Evolutionary conservation across 2,329 filamentous ascomycete genomes (phyloP), one percentile per base, ranked within the genome.

Genomic region (Fusarium sp.): DNA sequence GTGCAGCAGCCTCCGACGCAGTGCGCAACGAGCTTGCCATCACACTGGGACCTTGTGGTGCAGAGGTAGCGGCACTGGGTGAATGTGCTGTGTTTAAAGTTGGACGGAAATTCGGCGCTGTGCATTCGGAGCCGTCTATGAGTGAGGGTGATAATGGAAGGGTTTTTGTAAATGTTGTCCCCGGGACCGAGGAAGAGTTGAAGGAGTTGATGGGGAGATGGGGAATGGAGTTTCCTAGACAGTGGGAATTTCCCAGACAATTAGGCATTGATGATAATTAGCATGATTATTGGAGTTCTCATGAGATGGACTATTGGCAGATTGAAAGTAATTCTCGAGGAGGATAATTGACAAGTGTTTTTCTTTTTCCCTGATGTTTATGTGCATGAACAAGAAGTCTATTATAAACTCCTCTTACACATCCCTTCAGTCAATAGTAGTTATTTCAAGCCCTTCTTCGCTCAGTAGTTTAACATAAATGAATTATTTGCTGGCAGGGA

Each of bases 111-210:
- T 60, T 72, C 4, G 84, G 84, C 4, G 82, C 82, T 0, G 76
- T 85, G 10, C 82, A 85, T 59, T 83, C 81, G 12, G 81, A 82
- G 59, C 81, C 80, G 1, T 60, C 68, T n/a, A 81, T 81, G 78
- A 75, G 75, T 27, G 44, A 63, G 0, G 70, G 72, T 1, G 67
- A 75, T 10, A 9, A 20, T 6, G 73, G 73, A 0, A 75, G 80
- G 3, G 73, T 83, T 1, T 82, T 82, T 55, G 68, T 82, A 2
- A 82, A 82, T 50, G 76, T 82, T 9, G 79, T 82, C 4, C 81
- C 81, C 0, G 81, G 80, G 3, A 77, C 59, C 16, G 68, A 75
- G 46, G 77, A 75, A 10, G 81, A 83, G 63, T 65, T 82, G n/a
- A 66, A 68, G 8, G 63, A 55, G 1, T 60, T 82, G 5, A 74